These are phyloP conservation scores for Alternaria arbusti DNA, from an alignment of 2,329 filamentous ascomycete genomes.

Conservation along the genomic window DNA sequence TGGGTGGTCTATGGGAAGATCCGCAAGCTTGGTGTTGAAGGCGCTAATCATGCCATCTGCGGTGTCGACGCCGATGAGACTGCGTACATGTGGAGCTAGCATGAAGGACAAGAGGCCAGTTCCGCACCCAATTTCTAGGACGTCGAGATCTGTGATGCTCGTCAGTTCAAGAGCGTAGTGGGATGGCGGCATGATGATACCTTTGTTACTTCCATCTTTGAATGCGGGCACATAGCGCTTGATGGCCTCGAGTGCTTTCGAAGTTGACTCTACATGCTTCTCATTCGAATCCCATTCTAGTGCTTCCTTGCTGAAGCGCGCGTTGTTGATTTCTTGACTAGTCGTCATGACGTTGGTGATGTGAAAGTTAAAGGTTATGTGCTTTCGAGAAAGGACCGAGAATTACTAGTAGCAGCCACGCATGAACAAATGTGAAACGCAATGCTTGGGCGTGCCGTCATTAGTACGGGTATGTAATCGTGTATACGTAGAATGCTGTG, in stretches of 20 bases:
- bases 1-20: constrained; percentile 20
- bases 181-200: constrained; percentile 8
- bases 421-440: background rate
- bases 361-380: background rate
- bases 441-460: background rate
- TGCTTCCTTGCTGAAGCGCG: constrained; percentile 63
- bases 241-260: constrained; percentile 56
- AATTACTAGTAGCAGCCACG: background rate
- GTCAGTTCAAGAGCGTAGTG: background rate
- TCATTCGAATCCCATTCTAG: constrained; percentile 62
- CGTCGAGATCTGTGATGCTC: constrained; percentile 44
- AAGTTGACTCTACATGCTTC: constrained; percentile 55
- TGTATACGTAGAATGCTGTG: background rate
- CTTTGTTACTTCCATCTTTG: constrained; percentile 35
- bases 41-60: constrained; percentile 63
- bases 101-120: constrained; percentile 62
- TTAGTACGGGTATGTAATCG: background rate
- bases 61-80: constrained; percentile 61
- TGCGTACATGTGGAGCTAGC: constrained; percentile 56
- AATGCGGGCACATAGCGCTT: constrained; percentile 47
- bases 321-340: constrained; percentile 43
- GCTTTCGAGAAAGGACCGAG: background rate
- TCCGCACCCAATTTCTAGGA: constrained; percentile 65
- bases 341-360: background rate
- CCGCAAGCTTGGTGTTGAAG: constrained; percentile 54